Percentiles rank a stretch among this genome's conserved stretches.
phyloP scores from a whole-genome alignment of 106 monocot species.

The Xerophyta viscosa region DNA sequence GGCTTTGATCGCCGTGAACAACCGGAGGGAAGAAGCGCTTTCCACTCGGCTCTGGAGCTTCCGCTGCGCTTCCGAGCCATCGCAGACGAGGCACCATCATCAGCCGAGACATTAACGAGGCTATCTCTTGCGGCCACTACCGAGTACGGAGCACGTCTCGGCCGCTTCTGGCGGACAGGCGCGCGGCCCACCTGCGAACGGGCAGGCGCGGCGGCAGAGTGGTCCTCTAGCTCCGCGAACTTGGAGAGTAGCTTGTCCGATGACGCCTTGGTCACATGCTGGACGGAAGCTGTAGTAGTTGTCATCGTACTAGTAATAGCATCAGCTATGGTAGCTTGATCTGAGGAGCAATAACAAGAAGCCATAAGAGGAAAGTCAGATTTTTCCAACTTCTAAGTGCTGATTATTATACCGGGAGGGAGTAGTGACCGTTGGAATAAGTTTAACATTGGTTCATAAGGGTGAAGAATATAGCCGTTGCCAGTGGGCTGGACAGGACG shows the following conservation, averaged over 20 bases:
- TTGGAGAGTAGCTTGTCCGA: constrained; percentile 84
- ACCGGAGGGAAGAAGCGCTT: constrained; percentile 32
- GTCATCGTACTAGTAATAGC: too few species aligned
- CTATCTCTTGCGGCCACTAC: constrained; percentile 20
- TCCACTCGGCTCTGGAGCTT: constrained; percentile 20
- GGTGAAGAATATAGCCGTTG: constrained; percentile 27
- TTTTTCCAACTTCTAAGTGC: neutral
- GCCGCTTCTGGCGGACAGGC: constrained; percentile 14
- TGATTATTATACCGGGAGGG: neutral
- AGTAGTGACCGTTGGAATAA: too few species aligned
- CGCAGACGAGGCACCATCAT: neutral
- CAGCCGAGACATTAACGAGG: neutral
- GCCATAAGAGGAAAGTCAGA: neutral
- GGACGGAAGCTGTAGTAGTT: too few species aligned
- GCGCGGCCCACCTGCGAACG: constrained; percentile 1
- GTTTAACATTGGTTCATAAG: too few species aligned
- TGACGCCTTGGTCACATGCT: constrained; percentile 64
- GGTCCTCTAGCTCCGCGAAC: constrained; percentile 51
- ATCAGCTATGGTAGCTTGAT: too few species aligned
- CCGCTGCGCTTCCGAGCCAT: constrained; percentile 15
- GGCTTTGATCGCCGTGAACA: constrained; percentile 3
- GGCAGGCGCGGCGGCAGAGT: neutral
- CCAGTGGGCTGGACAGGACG: too few species aligned
- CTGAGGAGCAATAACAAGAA: too few species aligned
- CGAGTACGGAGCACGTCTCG: constrained; percentile 21